Conservation (phyloP, 371 early-diverging fungal species). For the Scutellospora calospora region DNA sequence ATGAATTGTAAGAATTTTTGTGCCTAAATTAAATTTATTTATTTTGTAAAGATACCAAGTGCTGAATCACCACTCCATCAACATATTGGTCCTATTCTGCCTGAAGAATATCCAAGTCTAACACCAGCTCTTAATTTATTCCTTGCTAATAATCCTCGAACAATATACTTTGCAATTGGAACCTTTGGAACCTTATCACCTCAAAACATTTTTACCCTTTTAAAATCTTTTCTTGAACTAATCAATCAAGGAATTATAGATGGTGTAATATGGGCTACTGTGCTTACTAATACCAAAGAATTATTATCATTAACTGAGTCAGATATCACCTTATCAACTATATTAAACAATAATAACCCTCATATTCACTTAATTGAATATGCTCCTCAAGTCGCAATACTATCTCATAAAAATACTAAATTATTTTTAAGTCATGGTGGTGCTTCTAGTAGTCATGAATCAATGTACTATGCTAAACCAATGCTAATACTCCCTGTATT, state of each 20-base stretch:
- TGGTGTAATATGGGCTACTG: constrained; percentile 27
- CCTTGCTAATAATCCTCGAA: neutral
- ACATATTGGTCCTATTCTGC: constrained; percentile 26
- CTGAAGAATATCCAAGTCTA: constrained; percentile 8
- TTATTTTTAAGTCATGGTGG: constrained; percentile 41
- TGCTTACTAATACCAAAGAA: neutral
- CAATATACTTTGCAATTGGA: constrained; percentile 18
- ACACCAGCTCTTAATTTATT: neutral
- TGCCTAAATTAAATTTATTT: no score
- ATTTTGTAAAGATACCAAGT: constrained; percentile 4
- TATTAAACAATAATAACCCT: neutral
- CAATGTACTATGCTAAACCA: constrained; percentile 21
- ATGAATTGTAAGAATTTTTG: no score
- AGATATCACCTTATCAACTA: neutral
- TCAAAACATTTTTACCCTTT: constrained; percentile 6
- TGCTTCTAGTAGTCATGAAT: constrained; percentile 27
- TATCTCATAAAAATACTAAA: constrained; percentile 23
- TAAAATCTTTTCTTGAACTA: constrained; percentile 24
- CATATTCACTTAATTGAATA: constrained; percentile 15
- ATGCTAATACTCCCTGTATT: constrained; percentile 39
- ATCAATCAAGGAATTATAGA: constrained; percentile 19
- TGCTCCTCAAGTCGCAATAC: constrained; percentile 30
- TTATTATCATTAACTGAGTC: no score
- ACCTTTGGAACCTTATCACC: neutral
- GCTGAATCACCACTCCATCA: constrained; percentile 1